phyloP scores from a whole-genome alignment of 345 rosid genomes.

The Anacardium occidentale region DNA sequence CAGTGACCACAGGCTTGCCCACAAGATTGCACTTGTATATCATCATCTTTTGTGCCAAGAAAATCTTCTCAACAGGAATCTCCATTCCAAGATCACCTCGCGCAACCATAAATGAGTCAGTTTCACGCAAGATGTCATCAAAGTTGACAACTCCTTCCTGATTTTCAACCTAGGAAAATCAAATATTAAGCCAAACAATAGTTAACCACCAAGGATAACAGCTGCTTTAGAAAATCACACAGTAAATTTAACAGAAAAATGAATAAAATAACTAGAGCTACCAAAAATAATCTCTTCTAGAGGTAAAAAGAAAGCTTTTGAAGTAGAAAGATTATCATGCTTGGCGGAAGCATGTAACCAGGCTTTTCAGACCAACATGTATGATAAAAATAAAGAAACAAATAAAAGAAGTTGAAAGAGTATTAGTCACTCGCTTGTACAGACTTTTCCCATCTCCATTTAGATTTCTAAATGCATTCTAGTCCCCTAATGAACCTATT shows the following conservation, averaged over 20 bases:
- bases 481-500: too few relatives aligned
- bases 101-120: slow-evolving; percentile 94
- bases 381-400: not conserved
- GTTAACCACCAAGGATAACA: not conserved
- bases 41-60: slow-evolving; percentile 94
- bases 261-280: not conserved
- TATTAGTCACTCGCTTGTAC: too few relatives aligned
- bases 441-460: too few relatives aligned
- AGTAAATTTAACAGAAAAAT: slow-evolving; percentile 6
- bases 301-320: not conserved
- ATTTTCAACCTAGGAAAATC: slow-evolving; percentile 65
- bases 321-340: not conserved
- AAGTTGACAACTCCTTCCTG: slow-evolving; percentile 95
- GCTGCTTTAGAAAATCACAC: not conserved
- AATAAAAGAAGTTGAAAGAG: not conserved
- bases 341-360: not conserved
- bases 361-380: slow-evolving; percentile 6
- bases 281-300: not conserved
- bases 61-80: slow-evolving; percentile 91
- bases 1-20: slow-evolving; percentile 90
- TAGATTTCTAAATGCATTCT: too few relatives aligned
- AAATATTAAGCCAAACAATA: not conserved
- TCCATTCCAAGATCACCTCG: slow-evolving; percentile 97
- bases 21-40: slow-evolving; percentile 89
- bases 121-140: slow-evolving; percentile 87